Evolutionary conservation across 805 yeast genomes (phyloP), one percentile per base, ranked within the genome.

Genomic region (Tetrapisispora nanseiensis): DNA sequence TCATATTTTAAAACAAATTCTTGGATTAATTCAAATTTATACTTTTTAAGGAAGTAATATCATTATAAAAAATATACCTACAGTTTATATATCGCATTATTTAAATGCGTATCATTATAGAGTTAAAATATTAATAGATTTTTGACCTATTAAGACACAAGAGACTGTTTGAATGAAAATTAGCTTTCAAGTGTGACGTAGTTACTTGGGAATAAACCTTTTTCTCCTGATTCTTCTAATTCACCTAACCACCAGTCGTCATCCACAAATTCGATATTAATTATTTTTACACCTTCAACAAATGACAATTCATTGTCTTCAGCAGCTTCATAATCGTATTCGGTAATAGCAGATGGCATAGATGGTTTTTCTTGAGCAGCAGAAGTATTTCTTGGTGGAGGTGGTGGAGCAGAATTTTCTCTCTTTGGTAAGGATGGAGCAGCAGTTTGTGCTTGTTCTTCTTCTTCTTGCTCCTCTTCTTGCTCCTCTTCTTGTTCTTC

Each of bases 241-340:
- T 76, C 78, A 40, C 98, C 98, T 42, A 82, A 71, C 97, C 97
- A 92, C 98, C 98, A 92, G 59, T 86, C 95, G 36, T 86, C 95
- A 54, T 87, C 95, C 15, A 85, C 82, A 61, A 85, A 83, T 52
- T 87, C 95, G 48, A 92, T 82, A 46, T 86, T 83, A 16, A 77
- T 68, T 48, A 92, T 86, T 46, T 71, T 55, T 51, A 86, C 97
- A 41, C 90, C 94, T 58, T 86, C 95, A 20, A 69, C 74, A 62
- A 92, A 92, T 2, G 78, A 74, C 46, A 92, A 70, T 66, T 92
- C 98, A 57, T 89, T 92, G 49, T 82, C 95, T 65, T 92, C 98
- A 22, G 81, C 81, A 26, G 95, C 95, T 39, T 82, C 95, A 60
- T 90, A 89, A 46, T 82, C 92, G 60, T 86, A 92, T 56, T 80